Conservation (phyloP, 2,329 filamentous ascomycete genomes). For the Zymoseptoria brevis region DNA sequence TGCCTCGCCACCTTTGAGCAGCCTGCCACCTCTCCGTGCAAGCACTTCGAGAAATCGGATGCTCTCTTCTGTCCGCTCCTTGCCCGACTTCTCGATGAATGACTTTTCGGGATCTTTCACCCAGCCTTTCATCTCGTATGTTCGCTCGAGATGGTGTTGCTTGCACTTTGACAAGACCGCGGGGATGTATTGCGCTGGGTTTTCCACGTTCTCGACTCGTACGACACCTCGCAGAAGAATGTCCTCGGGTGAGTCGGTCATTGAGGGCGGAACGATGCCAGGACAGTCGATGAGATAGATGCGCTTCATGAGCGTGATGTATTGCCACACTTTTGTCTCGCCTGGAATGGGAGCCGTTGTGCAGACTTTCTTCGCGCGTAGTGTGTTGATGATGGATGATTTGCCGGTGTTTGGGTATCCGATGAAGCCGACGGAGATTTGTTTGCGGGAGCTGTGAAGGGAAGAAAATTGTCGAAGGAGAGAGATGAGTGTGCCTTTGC, state of each 20-base stretch:
- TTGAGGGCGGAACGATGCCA: constrained; percentile 86
- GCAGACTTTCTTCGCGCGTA: constrained; percentile 90
- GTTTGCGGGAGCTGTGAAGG: constrained; percentile 82
- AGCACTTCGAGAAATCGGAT: constrained; percentile 80
- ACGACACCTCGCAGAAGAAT: constrained; percentile 86
- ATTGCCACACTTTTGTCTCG: constrained; percentile 97
- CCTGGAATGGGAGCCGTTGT: constrained; percentile 90
- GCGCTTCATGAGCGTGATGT: constrained; percentile 88
- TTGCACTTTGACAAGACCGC: constrained; percentile 75
- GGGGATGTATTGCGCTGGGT: constrained; percentile 91
- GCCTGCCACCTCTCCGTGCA: constrained; percentile 74
- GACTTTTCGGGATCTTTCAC: constrained; percentile 9
- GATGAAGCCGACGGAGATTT: constrained; percentile 86
- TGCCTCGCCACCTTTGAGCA: constrained; percentile 87
- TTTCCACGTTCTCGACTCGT: constrained; percentile 89
- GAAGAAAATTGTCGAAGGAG: constrained; percentile 87
- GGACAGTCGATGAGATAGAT: constrained; percentile 96
- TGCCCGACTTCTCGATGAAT: constrained; percentile 22
- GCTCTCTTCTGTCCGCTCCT: constrained; percentile 45
- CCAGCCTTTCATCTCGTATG: constrained; percentile 80
- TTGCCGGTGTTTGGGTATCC: constrained; percentile 93
- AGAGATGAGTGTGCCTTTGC: constrained; percentile 88
- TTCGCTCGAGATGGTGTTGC: constrained; percentile 79
- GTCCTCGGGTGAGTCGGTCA: constrained; percentile 74
- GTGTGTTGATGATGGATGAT: constrained; percentile 92